A percentile compares a stretch with the other conserved stretches of the same genome.
Evolutionary conservation across 495 filamentous ascomycete species (phyloP).

Genomic region (Neurospora sp.): DNA sequence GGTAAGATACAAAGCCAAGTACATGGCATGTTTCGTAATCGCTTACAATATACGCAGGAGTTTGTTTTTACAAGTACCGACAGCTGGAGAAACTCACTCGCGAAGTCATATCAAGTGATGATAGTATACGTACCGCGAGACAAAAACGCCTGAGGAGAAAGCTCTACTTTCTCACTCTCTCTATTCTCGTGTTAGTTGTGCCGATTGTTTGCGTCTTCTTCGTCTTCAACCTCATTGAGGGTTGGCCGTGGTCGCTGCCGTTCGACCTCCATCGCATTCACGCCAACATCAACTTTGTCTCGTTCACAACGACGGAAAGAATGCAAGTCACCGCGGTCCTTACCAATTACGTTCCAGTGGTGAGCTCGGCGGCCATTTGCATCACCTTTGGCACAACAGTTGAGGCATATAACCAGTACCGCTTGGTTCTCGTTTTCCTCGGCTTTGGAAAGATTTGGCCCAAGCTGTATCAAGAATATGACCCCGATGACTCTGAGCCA

Average conservation of each 20-base stretch:
- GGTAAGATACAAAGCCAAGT: conserved; percentile 42
- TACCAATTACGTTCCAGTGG: conserved; percentile 59
- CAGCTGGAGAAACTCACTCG: conserved; percentile 54
- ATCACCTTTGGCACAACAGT: conserved; percentile 71
- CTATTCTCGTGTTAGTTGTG: conserved; percentile 54
- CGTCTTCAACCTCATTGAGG: conserved; percentile 39
- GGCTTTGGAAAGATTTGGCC: conserved; percentile 43
- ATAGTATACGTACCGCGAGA: conserved; percentile 30
- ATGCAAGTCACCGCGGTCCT: conserved; percentile 36
- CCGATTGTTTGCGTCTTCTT: conserved; percentile 55
- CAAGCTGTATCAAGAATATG: conserved; percentile 20
- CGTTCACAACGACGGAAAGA: conserved; percentile 48
- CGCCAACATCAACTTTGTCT: conserved; percentile 47
- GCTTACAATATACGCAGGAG: conserved; percentile 29
- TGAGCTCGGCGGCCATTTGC: conserved; percentile 52
- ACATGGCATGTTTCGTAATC: background rate
- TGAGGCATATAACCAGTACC: conserved; percentile 69
- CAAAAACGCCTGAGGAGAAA: conserved; percentile 56
- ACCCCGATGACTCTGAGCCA: conserved; percentile 1
- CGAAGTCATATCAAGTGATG: conserved; percentile 44
- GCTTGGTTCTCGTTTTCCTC: conserved; percentile 36
- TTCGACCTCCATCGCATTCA: conserved; percentile 26
- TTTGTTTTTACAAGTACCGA: conserved; percentile 58
- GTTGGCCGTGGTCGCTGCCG: conserved; percentile 43
- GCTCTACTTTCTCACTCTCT: conserved; percentile 63